A percentile compares a stretch with the other conserved stretches of the same genome.
Evolutionary conservation across 371 early-diverging fungal species (phyloP).

Genomic region (Entomophthora muscae): DNA sequence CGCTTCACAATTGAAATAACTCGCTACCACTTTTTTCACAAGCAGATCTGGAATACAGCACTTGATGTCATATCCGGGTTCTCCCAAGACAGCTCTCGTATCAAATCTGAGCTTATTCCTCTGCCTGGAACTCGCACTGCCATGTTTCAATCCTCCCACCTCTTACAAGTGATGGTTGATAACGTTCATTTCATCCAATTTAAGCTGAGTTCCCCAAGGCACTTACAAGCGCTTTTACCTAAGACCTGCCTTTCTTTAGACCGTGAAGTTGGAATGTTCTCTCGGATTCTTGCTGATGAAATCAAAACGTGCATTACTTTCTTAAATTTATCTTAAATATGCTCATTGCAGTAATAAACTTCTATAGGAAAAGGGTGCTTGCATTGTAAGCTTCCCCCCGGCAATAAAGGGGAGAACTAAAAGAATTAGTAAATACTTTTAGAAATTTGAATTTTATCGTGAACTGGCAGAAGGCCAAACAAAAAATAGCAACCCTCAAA

Average conservation of each 20-base stretch:
- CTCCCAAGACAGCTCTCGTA: neutral
- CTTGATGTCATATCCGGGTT: neutral
- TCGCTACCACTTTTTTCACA: neutral
- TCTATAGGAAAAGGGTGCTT: no score
- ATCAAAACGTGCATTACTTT: neutral
- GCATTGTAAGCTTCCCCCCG: no score
- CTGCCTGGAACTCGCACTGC: neutral
- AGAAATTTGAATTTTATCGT: no score
- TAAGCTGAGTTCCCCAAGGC: neutral
- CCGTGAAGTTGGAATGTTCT: neutral
- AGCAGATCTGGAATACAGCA: neutral
- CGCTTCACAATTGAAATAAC: neutral
- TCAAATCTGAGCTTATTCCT: neutral
- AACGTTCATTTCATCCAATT: neutral
- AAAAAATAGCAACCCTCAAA: no score
- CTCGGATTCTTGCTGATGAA: neutral
- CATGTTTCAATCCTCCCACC: neutral
- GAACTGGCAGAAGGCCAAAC: no score
- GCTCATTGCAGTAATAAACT: no score
- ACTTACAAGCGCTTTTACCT: neutral
- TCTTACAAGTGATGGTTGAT: neutral
- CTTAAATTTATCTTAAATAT: neutral
- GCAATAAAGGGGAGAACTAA: no score
- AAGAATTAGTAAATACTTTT: no score
- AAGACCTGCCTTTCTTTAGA: neutral